Evolutionary conservation across 2,329 filamentous ascomycete genomes (phyloP), one percentile per base, ranked within the genome.

Genomic region (Aspergillus terreus): DNA sequence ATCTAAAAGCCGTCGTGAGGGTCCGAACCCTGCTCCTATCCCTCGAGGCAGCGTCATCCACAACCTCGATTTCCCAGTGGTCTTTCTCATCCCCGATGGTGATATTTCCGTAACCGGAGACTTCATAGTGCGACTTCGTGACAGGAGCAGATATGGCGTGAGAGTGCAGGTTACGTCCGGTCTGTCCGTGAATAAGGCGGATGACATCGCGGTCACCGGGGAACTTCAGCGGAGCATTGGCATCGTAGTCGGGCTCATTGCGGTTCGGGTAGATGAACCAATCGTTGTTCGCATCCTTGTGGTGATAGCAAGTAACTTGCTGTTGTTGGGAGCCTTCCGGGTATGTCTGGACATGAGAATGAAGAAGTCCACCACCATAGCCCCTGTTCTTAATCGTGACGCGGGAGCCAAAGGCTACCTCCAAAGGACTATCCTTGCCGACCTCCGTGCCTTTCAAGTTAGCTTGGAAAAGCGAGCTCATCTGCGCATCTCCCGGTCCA

Each of bases 211-310:
- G 85, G 68, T 99, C 85, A 14, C 82, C 85, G 60, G 96, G 83
- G 67, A 86, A 95, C 56, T 78, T 78, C 55, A 90, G 78, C 33
- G 87, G 83, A n/a, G 77, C 84, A 53, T 89, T 84, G 4, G 83
- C 74, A 63, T 92, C 80, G 65, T 85, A 96, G 15, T 88, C 86
- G 21, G 81, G 74, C 53, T 95, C 83, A 49, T 79, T 74, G 57
- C 95, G 89, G 76, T 92, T 96, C 23, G 94, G 94, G 71, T 96
- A 96, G 75, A 99, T 92, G 76, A 95, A 96, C 94, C 94, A 99
- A 71, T 99, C 94, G 71, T 99, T 99, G 82, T 99, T 99, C 71
- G 92, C 82, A 78, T 99, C 94, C 72, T 99, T 99, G 80, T 99
- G 94, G 75, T 99, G 94, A 75, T 99, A 99, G 79, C 95, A 99